Base-by-base conservation (phyloP, 345 rosid species). In the Barbarea vulgaris region DNA sequence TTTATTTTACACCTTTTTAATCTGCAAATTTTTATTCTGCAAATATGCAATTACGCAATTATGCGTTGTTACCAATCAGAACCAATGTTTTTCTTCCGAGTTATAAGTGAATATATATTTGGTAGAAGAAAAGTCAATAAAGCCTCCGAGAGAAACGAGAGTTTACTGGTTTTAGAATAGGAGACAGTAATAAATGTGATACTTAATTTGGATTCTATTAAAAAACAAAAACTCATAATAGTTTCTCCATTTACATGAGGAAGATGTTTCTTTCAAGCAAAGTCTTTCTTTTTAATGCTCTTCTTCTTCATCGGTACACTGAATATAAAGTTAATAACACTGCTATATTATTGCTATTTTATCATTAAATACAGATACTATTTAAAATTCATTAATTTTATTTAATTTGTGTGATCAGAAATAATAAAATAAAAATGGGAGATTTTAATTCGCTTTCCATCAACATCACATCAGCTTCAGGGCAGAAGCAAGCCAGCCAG, bases 231-330 rank as follows among this genome's bases (percentile, higher is more conserved):
- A 14, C 47, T 67, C 46, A 10, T 25, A 59, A 59, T 34, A 15
- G 55, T 75, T 67, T 75, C 74, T 68, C 19, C 69, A 60, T 68
- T 75, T 76, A 69, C 54, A 62, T 34, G 61, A 46, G 70, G 69
- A 56, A 80, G 81, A 44, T 59, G 88, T 83, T 88, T 46, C 87
- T 86, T 88, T 54, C 87, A 88, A 88, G 85, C 90, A 84, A 88
- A 56, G 71, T 47, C 24, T 42, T 73, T 48, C 31, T 69, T 77
- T 70, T 71, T 77, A 77, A 70, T 77, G 80, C 76, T 27, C 66
- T 46, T 57, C 53, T 70, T 28, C 66, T 69, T 77, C 66, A n/a
- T n/a, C n/a, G 58, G 78, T 62, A 68, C 67, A 69, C 61, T 76
- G 70, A 65, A 42, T 57, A 14, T 59, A 37, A 39, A 46, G 57